A percentile compares a stretch with the other conserved stretches of the same genome.
phyloP scores from a whole-genome alignment of 208 protist species.

The Balamuthia mandrillaris region DNA sequence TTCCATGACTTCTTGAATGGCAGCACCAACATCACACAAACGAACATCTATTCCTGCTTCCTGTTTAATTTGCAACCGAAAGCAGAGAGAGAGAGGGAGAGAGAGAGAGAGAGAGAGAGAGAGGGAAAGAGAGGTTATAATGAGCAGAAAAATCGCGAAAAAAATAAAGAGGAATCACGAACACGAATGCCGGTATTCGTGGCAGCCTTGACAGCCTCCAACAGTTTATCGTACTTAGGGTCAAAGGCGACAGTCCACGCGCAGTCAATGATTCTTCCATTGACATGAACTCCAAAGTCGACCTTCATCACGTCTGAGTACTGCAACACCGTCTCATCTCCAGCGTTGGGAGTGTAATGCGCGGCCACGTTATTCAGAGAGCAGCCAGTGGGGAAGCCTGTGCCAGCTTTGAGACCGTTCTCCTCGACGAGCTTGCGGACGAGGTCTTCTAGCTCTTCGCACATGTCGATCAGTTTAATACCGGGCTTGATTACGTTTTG shows the following conservation, averaged over 20 bases:
- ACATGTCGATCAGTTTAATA: conserved; percentile 59
- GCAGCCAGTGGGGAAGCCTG: conserved; percentile 73
- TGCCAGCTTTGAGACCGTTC: conserved; percentile 49
- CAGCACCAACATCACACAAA: conserved; percentile 89
- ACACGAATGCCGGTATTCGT: conserved; percentile 94
- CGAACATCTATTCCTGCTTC: conserved; percentile 92
- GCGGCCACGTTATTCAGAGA: conserved; percentile 96
- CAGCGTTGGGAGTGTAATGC: conserved; percentile 95
- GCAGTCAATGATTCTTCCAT: conserved; percentile 94
- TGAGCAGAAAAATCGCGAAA: too few relatives aligned
- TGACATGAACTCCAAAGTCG: conserved; percentile 97
- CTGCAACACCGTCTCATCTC: conserved; percentile 88
- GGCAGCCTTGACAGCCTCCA: conserved; percentile 92
- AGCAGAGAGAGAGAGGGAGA: not conserved
- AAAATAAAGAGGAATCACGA: too few relatives aligned
- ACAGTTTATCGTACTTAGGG: conserved; percentile 89
- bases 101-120: not conserved
- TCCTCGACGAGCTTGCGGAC: conserved; percentile 25
- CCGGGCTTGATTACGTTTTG: conserved; percentile 39
- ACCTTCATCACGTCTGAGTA: conserved; percentile 97
- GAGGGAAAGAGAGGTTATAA: too few relatives aligned
- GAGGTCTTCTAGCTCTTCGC: conserved; percentile 51
- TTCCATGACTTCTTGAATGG: conserved; percentile 97
- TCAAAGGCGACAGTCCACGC: conserved; percentile 96
- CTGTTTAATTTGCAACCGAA: not conserved